phyloP scores from a whole-genome alignment of 192 early-diverging fungal genomes.

The Linnemannia exigua region DNA sequence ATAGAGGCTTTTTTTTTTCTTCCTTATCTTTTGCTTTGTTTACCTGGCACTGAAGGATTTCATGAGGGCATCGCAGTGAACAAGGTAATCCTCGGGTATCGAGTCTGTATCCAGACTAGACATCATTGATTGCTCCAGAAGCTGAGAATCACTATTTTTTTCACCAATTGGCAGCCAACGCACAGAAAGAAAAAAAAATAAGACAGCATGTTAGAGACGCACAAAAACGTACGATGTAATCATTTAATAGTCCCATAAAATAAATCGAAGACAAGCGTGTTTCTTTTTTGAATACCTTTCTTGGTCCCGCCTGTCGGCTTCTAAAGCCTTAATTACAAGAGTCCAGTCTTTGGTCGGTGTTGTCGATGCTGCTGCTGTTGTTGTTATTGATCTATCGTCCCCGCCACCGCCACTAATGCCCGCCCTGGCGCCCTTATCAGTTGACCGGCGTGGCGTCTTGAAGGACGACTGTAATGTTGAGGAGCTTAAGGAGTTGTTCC shows the following conservation, averaged over 20 bases:
- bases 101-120: conserved; percentile 43
- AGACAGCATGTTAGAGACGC: neutral
- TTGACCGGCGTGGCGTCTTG: neutral
- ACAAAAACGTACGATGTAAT: neutral
- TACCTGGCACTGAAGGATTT: conserved; percentile 44
- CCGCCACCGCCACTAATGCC: neutral
- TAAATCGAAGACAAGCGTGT: neutral
- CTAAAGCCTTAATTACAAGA: conserved; percentile 36
- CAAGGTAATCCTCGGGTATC: conserved; percentile 34
- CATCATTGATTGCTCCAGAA: conserved; percentile 42
- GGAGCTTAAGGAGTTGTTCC: neutral
- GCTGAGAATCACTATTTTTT: conserved; percentile 36
- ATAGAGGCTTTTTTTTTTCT: neutral
- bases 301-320: conserved; percentile 25
- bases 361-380: neutral
- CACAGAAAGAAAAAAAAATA: neutral
- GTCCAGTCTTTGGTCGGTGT: conserved; percentile 36
- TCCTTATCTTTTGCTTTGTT: neutral
- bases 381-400: neutral
- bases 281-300: conserved; percentile 23
- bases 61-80: conserved; percentile 37
- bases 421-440: neutral
- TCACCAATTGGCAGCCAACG: too few species aligned
- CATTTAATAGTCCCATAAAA: neutral
- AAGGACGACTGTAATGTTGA: conserved; percentile 1